Evolutionary conservation across 176 grass and related monocot genomes (phyloP).

Genomic region (Ensete glaucum): DNA sequence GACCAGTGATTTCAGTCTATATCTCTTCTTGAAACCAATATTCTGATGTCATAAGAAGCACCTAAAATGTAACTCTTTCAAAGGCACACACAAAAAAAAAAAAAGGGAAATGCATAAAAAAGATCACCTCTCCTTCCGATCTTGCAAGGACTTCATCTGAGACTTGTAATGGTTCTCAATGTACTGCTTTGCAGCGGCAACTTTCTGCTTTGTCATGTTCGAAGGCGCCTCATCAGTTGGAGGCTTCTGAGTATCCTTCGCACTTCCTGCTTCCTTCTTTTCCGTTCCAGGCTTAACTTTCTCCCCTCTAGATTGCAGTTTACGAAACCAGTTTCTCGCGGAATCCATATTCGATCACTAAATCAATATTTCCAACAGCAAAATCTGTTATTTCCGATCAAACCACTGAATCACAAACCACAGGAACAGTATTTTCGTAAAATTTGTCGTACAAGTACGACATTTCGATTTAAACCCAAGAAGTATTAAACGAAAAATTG

Average conservation of each 20-base stretch:
- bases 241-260: constrained; percentile 14
- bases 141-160: constrained; percentile 52
- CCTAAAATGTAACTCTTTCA: background rate
- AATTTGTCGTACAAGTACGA: background rate
- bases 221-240: constrained; percentile 29
- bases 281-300: constrained; percentile 24
- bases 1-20: background rate
- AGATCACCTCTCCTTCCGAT: constrained; percentile 67
- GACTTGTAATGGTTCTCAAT: constrained; percentile 79
- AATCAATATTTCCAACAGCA: background rate
- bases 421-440: background rate
- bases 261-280: constrained; percentile 4
- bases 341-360: constrained; percentile 38
- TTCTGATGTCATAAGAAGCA: background rate
- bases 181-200: constrained; percentile 57
- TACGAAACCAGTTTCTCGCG: constrained; percentile 59
- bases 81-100: background rate
- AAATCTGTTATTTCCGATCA: background rate
- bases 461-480: background rate
- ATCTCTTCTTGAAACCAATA: background rate
- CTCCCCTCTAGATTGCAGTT: constrained; percentile 43
- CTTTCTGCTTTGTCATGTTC: constrained; percentile 49
- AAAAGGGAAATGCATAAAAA: background rate
- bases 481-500: background rate
- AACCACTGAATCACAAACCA: background rate